Evolutionary conservation across 2,329 filamentous ascomycete genomes (phyloP).

Genomic region (Arthrobotrys iridis): DNA sequence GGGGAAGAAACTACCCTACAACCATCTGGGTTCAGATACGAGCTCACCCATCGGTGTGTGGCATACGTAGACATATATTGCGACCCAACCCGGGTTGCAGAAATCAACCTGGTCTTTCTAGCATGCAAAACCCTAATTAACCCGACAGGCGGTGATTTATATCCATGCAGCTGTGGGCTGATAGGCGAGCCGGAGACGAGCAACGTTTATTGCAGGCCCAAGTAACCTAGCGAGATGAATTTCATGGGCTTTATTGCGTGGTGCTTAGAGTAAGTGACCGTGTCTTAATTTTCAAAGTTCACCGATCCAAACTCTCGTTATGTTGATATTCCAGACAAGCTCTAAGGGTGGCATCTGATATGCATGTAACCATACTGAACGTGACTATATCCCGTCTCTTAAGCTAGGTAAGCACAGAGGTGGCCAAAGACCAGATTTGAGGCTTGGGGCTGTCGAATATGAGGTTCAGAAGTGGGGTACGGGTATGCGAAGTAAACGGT

Average conservation of each 20-base stretch:
- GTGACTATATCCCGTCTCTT: slow-evolving; percentile 5
- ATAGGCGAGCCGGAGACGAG: slow-evolving; percentile 49
- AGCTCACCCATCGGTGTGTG: slow-evolving; percentile 3
- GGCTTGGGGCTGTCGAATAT: neutral
- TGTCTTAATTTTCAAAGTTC: neutral
- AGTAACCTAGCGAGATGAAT: slow-evolving; percentile 19
- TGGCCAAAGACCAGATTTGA: neutral
- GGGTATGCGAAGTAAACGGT: slow-evolving; percentile 23
- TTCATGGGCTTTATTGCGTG: neutral
- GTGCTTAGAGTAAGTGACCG: neutral
- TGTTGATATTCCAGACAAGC: neutral
- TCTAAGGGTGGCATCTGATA: slow-evolving; percentile 4
- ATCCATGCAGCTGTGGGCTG: slow-evolving; percentile 27
- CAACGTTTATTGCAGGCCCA: slow-evolving; percentile 23
- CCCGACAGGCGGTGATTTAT: slow-evolving; percentile 28
- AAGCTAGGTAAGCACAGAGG: neutral
- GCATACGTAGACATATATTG: neutral
- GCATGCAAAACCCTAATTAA: slow-evolving; percentile 32
- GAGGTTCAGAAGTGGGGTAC: slow-evolving; percentile 18
- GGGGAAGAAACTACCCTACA: slow-evolving; percentile 15
- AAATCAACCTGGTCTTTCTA: slow-evolving; percentile 1
- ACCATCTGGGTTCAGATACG: slow-evolving; percentile 7
- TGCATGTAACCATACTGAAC: slow-evolving; percentile 34
- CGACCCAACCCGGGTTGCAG: slow-evolving; percentile 15
- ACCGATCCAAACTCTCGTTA: neutral